Evolutionary conservation across 192 early-diverging fungal species (phyloP).

Genomic region (Backusella parvicylindrica): DNA sequence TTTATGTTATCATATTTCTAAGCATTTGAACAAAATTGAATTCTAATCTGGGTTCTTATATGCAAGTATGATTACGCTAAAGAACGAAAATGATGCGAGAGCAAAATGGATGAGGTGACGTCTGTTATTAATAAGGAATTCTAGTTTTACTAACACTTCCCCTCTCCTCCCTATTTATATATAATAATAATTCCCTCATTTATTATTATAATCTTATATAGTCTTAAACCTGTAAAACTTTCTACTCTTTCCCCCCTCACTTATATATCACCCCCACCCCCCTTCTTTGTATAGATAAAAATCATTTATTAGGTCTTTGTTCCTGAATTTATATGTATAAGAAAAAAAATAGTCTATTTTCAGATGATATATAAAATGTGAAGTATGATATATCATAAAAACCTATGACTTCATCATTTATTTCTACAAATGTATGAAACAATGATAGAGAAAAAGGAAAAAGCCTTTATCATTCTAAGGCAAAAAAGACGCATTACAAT

Average conservation of each 20-base stretch:
- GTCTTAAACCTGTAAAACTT: background rate
- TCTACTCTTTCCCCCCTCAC: background rate
- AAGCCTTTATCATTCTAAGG: background rate
- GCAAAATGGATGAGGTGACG: background rate
- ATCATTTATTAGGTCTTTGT: background rate
- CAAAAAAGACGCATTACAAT: background rate
- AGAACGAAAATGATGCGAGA: conserved; percentile 2
- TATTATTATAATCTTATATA: background rate
- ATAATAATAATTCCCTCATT: background rate
- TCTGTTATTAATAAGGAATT: background rate
- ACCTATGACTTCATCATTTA: background rate
- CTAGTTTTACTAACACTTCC: background rate
- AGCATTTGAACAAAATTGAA: background rate
- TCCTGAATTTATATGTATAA: background rate
- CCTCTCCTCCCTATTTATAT: background rate
- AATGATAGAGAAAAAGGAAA: background rate
- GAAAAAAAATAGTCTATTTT: background rate
- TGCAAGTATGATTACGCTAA: conserved; percentile 1
- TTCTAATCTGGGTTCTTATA: background rate
- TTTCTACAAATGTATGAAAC: background rate
- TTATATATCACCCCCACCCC: background rate
- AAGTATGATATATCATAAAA: background rate
- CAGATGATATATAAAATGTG: background rate
- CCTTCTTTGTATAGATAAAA: background rate
- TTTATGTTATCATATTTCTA: background rate